These are phyloP conservation scores for Mrakia blollopis DNA, from an alignment of 768 basidiomycete species.

Conservation along the genomic window DNA sequence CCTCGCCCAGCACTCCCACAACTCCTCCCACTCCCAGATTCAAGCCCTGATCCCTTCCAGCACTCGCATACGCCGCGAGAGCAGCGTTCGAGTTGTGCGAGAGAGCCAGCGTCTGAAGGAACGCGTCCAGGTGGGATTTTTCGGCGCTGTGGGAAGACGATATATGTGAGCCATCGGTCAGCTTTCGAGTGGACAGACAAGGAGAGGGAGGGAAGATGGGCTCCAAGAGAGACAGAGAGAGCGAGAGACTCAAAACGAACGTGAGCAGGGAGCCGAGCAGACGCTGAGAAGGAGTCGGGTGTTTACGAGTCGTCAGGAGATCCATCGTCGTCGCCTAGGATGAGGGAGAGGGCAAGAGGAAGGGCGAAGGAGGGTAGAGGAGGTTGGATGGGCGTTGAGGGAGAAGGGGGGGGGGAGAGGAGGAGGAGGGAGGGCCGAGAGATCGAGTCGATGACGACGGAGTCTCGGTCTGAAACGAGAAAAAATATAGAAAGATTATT, in stretches of 20 bases:
- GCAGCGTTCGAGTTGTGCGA: slow-evolving; percentile 30
- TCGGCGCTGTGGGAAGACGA: slow-evolving; percentile 16
- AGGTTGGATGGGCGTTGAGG: not conserved
- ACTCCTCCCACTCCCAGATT: slow-evolving; percentile 26
- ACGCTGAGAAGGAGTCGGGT: slow-evolving; percentile 21
- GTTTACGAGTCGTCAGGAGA: slow-evolving; percentile 17
- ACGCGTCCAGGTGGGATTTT: slow-evolving; percentile 29
- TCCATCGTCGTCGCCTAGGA: slow-evolving; percentile 15
- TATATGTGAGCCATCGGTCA: not conserved
- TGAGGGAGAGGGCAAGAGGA: not conserved
- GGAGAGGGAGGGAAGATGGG: not conserved
- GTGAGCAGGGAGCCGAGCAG: slow-evolving; percentile 24
- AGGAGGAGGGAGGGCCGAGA: not conserved
- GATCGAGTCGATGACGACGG: not conserved
- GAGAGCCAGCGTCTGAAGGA: slow-evolving; percentile 26
- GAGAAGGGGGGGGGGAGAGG: not conserved
- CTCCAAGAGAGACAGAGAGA: not conserved
- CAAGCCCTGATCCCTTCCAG: slow-evolving; percentile 28
- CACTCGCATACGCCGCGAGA: slow-evolving; percentile 26
- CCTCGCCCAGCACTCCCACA: slow-evolving; percentile 30
- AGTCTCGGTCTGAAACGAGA: not conserved
- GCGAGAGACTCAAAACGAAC: slow-evolving; percentile 2
- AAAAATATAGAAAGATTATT: no score
- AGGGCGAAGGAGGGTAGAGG: not conserved
- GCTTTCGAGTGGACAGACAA: not conserved